phyloP scores from a whole-genome alignment of 495 filamentous ascomycete genomes.

The Aspergillus funiculosus region DNA sequence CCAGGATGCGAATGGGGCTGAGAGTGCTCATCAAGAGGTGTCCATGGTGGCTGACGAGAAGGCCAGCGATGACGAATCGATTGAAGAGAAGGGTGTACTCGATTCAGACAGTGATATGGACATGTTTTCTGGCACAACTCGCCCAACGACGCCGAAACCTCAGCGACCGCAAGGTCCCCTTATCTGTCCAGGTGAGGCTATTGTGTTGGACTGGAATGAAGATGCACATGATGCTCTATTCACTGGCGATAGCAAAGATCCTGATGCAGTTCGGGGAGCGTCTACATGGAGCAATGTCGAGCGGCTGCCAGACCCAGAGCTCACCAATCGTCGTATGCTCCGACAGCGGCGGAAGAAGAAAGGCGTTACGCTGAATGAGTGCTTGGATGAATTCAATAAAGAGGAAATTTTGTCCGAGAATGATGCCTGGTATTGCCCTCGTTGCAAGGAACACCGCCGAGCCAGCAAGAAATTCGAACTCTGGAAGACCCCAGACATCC shows the following conservation, averaged over 20 bases:
- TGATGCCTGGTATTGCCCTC: conserved; percentile 93
- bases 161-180: conserved; percentile 52
- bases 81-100: conserved; percentile 11
- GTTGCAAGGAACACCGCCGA: conserved; percentile 86
- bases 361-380: conserved; percentile 83
- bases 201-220: conserved; percentile 77
- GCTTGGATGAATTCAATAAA: conserved; percentile 85
- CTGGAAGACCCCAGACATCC: conserved; percentile 91
- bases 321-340: conserved; percentile 53
- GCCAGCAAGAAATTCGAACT: conserved; percentile 95
- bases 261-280: conserved; percentile 45
- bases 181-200: conserved; percentile 68
- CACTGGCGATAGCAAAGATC: conserved; percentile 38
- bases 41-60: not conserved
- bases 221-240: conserved; percentile 66
- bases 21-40: too few relatives aligned
- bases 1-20: not conserved
- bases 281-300: conserved; percentile 49
- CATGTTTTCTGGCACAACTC: conserved; percentile 14
- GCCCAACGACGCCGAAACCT: conserved; percentile 16
- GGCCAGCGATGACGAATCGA: conserved; percentile 10
- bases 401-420: conserved; percentile 87
- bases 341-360: conserved; percentile 58
- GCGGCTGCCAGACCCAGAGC: conserved; percentile 57
- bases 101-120: conserved; percentile 27